Base-by-base conservation (phyloP, 306 rosid genomes). In the Luffa acutangula region DNA sequence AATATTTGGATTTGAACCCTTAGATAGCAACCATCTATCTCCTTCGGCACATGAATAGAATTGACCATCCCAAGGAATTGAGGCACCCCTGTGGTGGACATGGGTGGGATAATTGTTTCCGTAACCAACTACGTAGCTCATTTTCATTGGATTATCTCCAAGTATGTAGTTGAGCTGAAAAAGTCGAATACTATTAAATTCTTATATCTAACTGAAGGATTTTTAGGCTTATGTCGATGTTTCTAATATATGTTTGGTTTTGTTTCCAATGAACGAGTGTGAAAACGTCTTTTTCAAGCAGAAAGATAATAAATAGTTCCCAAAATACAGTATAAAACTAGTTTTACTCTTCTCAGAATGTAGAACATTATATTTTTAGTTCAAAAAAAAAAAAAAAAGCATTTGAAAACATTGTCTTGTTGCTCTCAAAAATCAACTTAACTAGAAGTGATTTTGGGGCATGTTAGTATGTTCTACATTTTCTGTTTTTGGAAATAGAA, bases 11-110 rank as follows among this genome's bases (percentile, higher is more conserved):
- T 94, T 89, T 20, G 89, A 84, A 6, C 80, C 84, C 76, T 80
- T 83, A 0, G 97, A 85, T 75, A 79, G 70, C 59, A 82, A 54
- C 97, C 96, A 92, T 87, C 13, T 77, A n/a, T 86, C 77, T 41
- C 94, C 97, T 3, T 82, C 85, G 0, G 79, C 80, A 25, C 98
- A 90, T 9, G 43, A 13, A 83, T 86, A 84, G 25, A 0, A 43
- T 31, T 72, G 64, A 42, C 90, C 88, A 67, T 88, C 88, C 91
- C 91, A 89, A 63, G 89, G 98, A 80, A 88, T 92, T 21, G 94
- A 92, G 57, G 97, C 91, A 58, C 94, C 86, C 84, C 94, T 88
- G 54, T 90, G 97, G 87, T 92, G 91, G 84, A 92, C 94, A 17
- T 90, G 90, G 64, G 80, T 78, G 10, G 96, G 96, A 81, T 79